phyloP scores from a whole-genome alignment of 768 basidiomycete species.

The Kwoniella pini region DNA sequence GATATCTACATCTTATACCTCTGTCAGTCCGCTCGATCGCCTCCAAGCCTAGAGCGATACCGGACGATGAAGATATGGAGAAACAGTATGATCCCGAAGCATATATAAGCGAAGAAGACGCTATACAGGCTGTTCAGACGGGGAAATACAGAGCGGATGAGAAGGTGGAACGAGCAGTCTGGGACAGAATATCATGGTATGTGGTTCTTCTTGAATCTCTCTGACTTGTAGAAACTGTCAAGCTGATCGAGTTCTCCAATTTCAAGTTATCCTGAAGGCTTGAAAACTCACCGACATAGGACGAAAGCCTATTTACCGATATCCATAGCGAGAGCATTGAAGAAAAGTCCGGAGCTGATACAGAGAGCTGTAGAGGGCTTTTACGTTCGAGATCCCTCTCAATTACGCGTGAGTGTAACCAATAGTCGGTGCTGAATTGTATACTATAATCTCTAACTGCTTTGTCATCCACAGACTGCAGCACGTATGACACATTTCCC shows the following conservation, averaged over 20 bases:
- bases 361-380: conserved; percentile 89
- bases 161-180: conserved; percentile 67
- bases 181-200: conserved; percentile 70
- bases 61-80: conserved; percentile 33
- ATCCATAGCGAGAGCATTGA: conserved; percentile 74
- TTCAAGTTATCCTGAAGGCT: conserved; percentile 69
- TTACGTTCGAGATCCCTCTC: conserved; percentile 89
- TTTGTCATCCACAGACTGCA: conserved; percentile 62
- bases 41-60: conserved; percentile 55
- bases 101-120: conserved; percentile 40
- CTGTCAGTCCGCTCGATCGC: conserved; percentile 67
- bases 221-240: too few relatives aligned
- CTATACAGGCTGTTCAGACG: conserved; percentile 38
- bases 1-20: conserved; percentile 82
- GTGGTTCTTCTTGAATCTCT: conserved; percentile 23
- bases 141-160: conserved; percentile 65
- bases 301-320: conserved; percentile 77
- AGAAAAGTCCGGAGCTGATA: conserved; percentile 66
- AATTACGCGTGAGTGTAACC: conserved; percentile 71
- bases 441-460: too few relatives aligned
- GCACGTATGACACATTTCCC: conserved; percentile 89
- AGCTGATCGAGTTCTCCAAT: too few relatives aligned
- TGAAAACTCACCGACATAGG: conserved; percentile 67
- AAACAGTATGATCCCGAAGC: conserved; percentile 38
- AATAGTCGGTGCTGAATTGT: too few relatives aligned